These are phyloP conservation scores for Pouteria glomerata DNA, from an alignment of 148 eudicot genomes.

Conservation along the genomic window DNA sequence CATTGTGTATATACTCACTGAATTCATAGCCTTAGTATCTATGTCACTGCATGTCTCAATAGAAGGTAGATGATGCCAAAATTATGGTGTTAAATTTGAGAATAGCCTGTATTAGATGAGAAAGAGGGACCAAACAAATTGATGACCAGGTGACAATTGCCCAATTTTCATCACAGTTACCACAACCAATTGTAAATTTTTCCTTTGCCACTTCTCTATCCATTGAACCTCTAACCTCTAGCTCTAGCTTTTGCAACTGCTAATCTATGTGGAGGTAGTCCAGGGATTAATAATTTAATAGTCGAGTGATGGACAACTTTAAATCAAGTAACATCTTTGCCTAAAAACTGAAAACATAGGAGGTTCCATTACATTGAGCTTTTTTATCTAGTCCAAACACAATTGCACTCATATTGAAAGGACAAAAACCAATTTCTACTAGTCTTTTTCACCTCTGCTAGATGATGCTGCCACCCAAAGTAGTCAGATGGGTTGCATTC, in stretches of 20 bases:
- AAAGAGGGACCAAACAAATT: not conserved
- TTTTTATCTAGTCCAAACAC: no score
- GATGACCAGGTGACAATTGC: not conserved
- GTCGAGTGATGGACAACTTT: not conserved
- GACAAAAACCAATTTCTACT: not conserved
- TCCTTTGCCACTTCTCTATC: not conserved
- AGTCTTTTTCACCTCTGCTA: not conserved
- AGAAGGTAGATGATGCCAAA: not conserved
- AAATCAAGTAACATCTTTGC: not conserved
- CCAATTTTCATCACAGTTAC: not conserved
- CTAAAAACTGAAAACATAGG: not conserved
- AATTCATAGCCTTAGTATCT: not conserved
- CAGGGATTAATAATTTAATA: not conserved
- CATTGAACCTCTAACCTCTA: not conserved
- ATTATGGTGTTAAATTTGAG: no score
- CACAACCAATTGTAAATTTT: not conserved
- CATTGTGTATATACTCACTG: not conserved
- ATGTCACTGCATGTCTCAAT: not conserved
- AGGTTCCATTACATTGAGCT: no score
- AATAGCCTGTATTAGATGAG: not conserved
- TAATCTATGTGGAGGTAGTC: not conserved
- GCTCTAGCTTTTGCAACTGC: not conserved
- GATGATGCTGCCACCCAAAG: not conserved
- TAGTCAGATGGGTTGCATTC: not conserved
- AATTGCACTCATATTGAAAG: not conserved